Base-by-base conservation (phyloP, 2,329 filamentous ascomycete species). In the Sporothrix phasma region DNA sequence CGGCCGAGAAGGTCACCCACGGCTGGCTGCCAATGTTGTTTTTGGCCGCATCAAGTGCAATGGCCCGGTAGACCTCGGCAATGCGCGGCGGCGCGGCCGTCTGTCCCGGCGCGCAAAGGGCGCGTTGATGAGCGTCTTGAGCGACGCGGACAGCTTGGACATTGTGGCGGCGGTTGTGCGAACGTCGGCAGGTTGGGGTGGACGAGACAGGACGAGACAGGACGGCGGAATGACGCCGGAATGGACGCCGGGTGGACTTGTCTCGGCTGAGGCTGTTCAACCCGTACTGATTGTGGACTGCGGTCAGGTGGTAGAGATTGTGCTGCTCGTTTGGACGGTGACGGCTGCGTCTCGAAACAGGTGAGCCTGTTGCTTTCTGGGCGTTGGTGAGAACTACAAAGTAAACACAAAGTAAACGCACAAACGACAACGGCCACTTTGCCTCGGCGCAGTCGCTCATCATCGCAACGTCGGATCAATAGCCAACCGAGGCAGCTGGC, bases 111-210 rank as follows among this genome's bases (percentile, higher is more conserved):
- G 80, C 49, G 88, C 84, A 70, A 85, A 83, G 3, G 87, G 81
- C 65, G 87, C 83, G 70, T 88, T 88, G 76, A 92, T 87, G 67
- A 92, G 83, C 54, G 84, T 81, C 76, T 92, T 92, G 69, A 93
- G 80, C 59, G 84, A 76, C 1, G 83, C 79, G 1, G 88, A 89
- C 22, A 93, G 81, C 74, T 89, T 92, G 6, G 88, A 86, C 88
- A 90, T 91, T 69, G 71, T 75, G 65, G 22, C 24, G 54, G 45
- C 31, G 24, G 37, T 22, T 29, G 11, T 24, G 45, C 46, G 45
- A 53, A 34, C 11, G 1, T 58, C 22, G 54, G 54, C 34, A 56
- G 19, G 17, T 10, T 34, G 26, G n/a, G n/a, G n/a, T n/a, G n/a
- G n/a, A n/a, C n/a, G n/a, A n/a, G n/a, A n/a, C n/a, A n/a, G n/a